A percentile compares a stretch with the other conserved stretches of the same genome.
phyloP scores from a whole-genome alignment of 805 yeast species.

The Saturnispora saitoi region DNA sequence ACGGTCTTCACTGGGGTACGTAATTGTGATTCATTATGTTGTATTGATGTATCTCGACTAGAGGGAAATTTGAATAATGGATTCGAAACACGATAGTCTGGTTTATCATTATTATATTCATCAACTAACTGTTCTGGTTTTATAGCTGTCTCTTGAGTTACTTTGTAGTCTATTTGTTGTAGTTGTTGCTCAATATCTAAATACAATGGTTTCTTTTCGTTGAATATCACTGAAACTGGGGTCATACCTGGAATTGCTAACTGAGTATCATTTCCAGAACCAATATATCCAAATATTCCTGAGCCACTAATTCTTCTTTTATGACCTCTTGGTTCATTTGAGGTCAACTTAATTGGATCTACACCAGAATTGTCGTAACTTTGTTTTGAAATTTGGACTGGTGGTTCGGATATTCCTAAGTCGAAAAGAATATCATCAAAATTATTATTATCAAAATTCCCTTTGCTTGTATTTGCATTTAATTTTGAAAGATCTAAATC shows the following conservation, averaged over 20 bases:
- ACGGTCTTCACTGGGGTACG: conserved; percentile 6
- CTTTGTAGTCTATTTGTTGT: conserved; percentile 17
- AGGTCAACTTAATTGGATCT: not conserved
- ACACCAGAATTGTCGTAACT: not conserved
- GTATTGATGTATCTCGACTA: conserved; percentile 1
- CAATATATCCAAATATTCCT: conserved; percentile 67
- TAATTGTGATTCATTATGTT: conserved; percentile 6
- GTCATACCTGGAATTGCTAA: conserved; percentile 48
- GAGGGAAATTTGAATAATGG: conserved; percentile 6
- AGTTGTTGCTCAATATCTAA: conserved; percentile 22
- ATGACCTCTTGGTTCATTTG: conserved; percentile 31
- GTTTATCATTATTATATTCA: not conserved
- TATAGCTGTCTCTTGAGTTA: conserved; percentile 3
- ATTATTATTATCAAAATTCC: conserved; percentile 15
- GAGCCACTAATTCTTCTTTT: conserved; percentile 66
- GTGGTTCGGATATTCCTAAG: conserved; percentile 30
- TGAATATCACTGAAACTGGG: conserved; percentile 16
- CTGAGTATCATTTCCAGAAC: conserved; percentile 45
- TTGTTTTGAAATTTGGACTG: conserved; percentile 6
- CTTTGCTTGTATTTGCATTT: not conserved
- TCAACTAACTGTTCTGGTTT: conserved; percentile 4
- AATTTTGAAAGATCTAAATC: conserved; percentile 1
- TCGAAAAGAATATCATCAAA: conserved; percentile 26
- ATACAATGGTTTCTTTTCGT: conserved; percentile 24
- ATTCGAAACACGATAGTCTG: conserved; percentile 5